Conservation (phyloP, 176 grass and related monocot genomes). For the Urochloa ruziziensis region DNA sequence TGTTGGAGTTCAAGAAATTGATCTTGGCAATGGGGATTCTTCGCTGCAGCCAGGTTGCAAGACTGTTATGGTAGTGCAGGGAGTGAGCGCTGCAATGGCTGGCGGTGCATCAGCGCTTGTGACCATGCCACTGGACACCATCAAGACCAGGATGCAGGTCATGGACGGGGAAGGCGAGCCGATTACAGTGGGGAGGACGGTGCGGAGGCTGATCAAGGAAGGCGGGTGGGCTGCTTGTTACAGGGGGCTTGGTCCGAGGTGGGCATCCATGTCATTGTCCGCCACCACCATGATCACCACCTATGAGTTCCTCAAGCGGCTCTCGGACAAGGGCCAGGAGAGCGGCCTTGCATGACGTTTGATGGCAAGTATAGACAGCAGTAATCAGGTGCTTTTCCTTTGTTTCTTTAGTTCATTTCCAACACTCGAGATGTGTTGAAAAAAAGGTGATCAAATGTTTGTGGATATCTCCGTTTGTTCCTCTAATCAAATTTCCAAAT, state of each 20-base stretch:
- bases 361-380: constrained; percentile 35
- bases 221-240: constrained; percentile 74
- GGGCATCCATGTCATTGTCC: constrained; percentile 85
- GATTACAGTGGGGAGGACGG: constrained; percentile 48
- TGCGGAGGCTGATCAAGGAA: constrained; percentile 60
- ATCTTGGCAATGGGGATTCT: constrained; percentile 29
- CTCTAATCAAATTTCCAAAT: constrained; percentile 19
- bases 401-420: constrained; percentile 38
- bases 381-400: constrained; percentile 34
- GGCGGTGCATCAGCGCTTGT: constrained; percentile 56
- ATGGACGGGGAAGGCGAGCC: constrained; percentile 53
- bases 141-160: constrained; percentile 92
- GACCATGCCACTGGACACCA: constrained; percentile 86
- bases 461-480: constrained; percentile 43
- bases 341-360: constrained; percentile 21
- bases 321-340: constrained; percentile 61
- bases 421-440: constrained; percentile 22
- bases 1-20: constrained; percentile 50
- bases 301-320: constrained; percentile 82
- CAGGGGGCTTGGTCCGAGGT: constrained; percentile 72
- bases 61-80: constrained; percentile 72
- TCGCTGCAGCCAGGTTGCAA: constrained; percentile 53
- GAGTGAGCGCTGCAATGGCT: constrained; percentile 58
- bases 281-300: constrained; percentile 88
- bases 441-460: constrained; percentile 40